Evolutionary conservation across 768 basidiomycete species (phyloP), one percentile per base, ranked within the genome.

Genomic region (Cantharellus cinnabarinus): DNA sequence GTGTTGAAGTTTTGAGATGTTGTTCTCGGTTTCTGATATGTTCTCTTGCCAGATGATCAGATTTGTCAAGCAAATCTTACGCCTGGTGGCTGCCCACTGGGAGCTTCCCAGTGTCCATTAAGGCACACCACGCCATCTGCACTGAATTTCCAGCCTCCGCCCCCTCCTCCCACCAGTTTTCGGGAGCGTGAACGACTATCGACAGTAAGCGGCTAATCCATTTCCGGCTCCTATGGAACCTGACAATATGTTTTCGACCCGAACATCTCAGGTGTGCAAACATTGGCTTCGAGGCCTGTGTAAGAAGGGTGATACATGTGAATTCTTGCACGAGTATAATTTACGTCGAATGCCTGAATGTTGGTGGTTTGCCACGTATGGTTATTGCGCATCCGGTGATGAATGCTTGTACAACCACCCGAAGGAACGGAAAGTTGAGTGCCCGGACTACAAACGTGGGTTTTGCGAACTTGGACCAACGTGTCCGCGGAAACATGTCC

Each of bases 241-340:
- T 54, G 52, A n/a, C 10, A 10, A 10, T 54, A 10, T 10, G 20
- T 29, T 29, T 29, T 29, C 20, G 34, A 15, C 38, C 40, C 41
- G 39, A 5, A 40, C 86, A 50, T 79, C 85, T 29, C 95, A 94
- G 2, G 93, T 99, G 15, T 99, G 95, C 74, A 98, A 98, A 71
- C 95, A 98, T 72, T 98, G 94, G 86, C 79, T 99, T 50, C 80
- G 95, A 59, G 95, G 95, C 10, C 76, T 99, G 15, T 98, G 95
- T 72, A 98, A 98, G 73, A 98, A 98, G 70, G 94, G 91, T 58
- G 87, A 93, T 67, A 83, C 85, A 35, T 99, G 95, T 73, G 95
- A 98, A 72, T 99, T 98, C 70, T 77, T 98, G 68, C 95, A 99
- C 71, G 95, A 98, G 73, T 99, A 97, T 74, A 95, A 98, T 69